Conservation (phyloP, 345 rosid genomes). For the Cochlearia excelsa region DNA sequence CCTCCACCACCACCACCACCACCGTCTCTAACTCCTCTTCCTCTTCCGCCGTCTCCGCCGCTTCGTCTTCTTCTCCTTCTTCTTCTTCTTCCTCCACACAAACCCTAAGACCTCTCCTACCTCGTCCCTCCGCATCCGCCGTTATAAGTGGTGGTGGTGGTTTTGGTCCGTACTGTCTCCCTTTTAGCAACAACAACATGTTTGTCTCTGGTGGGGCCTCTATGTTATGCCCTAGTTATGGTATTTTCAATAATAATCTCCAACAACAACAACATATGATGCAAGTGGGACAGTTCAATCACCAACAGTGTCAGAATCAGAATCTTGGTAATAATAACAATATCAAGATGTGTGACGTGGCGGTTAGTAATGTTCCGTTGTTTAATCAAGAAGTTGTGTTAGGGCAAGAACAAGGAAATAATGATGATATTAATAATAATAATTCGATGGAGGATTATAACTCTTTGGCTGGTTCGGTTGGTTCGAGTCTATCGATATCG, state of each 20-base stretch:
- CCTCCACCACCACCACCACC: neutral
- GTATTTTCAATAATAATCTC: slow-evolving; percentile 14
- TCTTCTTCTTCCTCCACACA: slow-evolving; percentile 50
- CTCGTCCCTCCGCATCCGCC: slow-evolving; percentile 70
- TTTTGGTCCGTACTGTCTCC: slow-evolving; percentile 26
- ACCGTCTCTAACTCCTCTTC: slow-evolving; percentile 39
- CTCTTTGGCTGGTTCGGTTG: slow-evolving; percentile 45
- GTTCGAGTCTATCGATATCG: slow-evolving; percentile 45
- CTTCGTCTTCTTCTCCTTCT: slow-evolving; percentile 36
- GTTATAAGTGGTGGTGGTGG: slow-evolving; percentile 9
- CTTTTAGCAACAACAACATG: slow-evolving; percentile 28
- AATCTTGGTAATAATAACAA: slow-evolving; percentile 3
- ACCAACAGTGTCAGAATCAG: slow-evolving; percentile 37
- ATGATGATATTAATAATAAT: slow-evolving; percentile 11
- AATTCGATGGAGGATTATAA: slow-evolving; percentile 36
- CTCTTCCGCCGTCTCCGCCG: slow-evolving; percentile 32
- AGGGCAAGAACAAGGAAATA: slow-evolving; percentile 34
- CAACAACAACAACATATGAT: slow-evolving; percentile 31
- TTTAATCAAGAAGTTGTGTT: slow-evolving; percentile 16
- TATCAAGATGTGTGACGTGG: slow-evolving; percentile 21
- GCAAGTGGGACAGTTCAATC: slow-evolving; percentile 31
- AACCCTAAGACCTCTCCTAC: slow-evolving; percentile 85
- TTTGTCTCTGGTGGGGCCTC: slow-evolving; percentile 31
- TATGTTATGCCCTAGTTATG: slow-evolving; percentile 32
- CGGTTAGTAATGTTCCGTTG: slow-evolving; percentile 26